Evolutionary conservation across 2,329 filamentous ascomycete species (phyloP), one percentile per base, ranked within the genome.

Genomic region (Cladophialophora bantiana): DNA sequence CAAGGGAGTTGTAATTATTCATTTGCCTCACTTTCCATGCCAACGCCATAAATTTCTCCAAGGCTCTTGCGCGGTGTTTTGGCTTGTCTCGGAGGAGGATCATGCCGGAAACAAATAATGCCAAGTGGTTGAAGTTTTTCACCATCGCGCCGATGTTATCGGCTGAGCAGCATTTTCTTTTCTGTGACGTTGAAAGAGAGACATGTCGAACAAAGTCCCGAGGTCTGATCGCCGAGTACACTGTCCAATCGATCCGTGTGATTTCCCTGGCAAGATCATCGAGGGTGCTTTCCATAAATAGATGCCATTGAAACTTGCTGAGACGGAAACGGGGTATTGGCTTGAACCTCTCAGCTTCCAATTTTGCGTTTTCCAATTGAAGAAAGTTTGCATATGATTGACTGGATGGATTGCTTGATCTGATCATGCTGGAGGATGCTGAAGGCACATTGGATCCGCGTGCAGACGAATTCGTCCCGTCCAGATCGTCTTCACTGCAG

Each of bases 1-100:
- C 94, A 1, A 99, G 83, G 0, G 93, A 91, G 77, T 98, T 98
- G 83, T 98, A 99, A 78, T 99, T 98, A 82, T 98, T 97, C 68
- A 97, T 82, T 75, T 94, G 90, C 45, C 95, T 90, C 58, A 99
- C 83, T 80, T 93, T 94, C 74, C 79, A 81, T 40, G 94, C 94
- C 73, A 99, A 89, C 59, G 86, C 87, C 92, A 98, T 98, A 77
- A 97, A 97, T 77, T 97, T 97, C 77, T 97, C 94, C 63, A 99
- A 81, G 81, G 95, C 94, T 69, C 90, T 86, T 2, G 93, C 94
- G 70, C 95, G 87, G 77, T 99, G 95, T 78, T 98, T 98, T 10
- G 95, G 90, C 81, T 99, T 99, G 76, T 98, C 94, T 69, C 94
- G 88, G 72, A 98, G 86, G 7, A 99, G 83, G 62, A 94, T 88